Evolutionary conservation across 768 basidiomycete species (phyloP), one percentile per base, ranked within the genome.

Genomic region (Suillus sp.): DNA sequence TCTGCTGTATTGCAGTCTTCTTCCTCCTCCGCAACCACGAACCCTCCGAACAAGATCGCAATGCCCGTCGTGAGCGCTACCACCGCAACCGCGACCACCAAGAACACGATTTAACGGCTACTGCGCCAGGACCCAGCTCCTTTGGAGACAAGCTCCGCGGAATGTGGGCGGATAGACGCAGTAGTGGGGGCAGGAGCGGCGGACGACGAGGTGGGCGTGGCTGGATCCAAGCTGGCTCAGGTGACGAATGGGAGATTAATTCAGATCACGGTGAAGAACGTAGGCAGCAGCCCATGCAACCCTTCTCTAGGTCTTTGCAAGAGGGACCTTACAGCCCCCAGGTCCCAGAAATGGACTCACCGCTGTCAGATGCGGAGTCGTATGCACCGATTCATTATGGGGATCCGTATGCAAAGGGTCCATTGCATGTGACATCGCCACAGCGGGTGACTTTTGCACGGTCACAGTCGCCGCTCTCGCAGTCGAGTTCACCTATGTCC

Each of bases 11-110:
- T 18, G 87, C 81, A 40, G 82, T 87, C 43, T 81, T 83, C 71
- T 80, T 83, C 67, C 82, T 91, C 40, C 76, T 90, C 20, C 81
- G 83, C 47, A 72, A 83, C 56, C 78, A 84, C 70, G 77, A 78
- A 42, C 79, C 79, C 32, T 77, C 76, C 40, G 76, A 80, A 34
- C 75, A 75, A 64, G 78, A 81, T 20, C 79, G 79, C 13, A 71
- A 74, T 11, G 68, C 68, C 4, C 77, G 77, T 27, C 73, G 75
- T 42, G 74, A 73, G 37, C 72, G 69, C 16, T 72, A 74, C 50
- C 72, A 66, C 18, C 71, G 66, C n/a, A 69, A 72, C 27, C 71
- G 71, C 50, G 72, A 72, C 25, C 70, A 70, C 50, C 72, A 68
- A 64, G 67, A 72, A 67, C 56, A 45, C 53, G 25, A 64, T 59